A percentile compares a stretch with the other conserved stretches of the same genome.
phyloP scores from a whole-genome alignment of 2,329 filamentous ascomycete species.

The Graphilbum ipis-grandicollis region DNA sequence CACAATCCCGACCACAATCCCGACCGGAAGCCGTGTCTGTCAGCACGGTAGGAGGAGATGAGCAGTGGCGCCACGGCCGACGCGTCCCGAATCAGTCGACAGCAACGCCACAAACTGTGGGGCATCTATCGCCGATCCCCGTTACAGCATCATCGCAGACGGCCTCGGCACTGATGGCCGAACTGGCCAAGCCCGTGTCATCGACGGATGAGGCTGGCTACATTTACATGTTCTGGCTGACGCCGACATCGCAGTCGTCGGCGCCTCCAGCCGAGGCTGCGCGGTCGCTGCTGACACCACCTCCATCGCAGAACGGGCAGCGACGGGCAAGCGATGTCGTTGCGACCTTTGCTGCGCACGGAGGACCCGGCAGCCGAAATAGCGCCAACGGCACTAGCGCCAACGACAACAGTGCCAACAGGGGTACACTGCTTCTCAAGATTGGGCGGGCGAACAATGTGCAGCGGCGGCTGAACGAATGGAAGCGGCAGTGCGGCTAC shows the following conservation, averaged over 20 bases:
- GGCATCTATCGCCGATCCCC: constrained; percentile 53
- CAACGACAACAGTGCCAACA: constrained; percentile 10
- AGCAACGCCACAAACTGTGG: constrained; percentile 18
- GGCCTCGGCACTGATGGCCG: constrained; percentile 52
- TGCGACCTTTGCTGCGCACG: constrained; percentile 25
- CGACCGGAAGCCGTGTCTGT: too few relatives aligned
- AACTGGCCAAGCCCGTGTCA: constrained; percentile 62
- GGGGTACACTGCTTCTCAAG: constrained; percentile 30
- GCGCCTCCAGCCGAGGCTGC: constrained; percentile 40
- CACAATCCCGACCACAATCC: too few relatives aligned
- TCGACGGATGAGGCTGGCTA: constrained; percentile 66
- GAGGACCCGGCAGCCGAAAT: background rate
- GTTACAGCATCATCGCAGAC: constrained; percentile 46
- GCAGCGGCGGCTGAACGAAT: constrained; percentile 78
- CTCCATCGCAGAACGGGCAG: constrained; percentile 15
- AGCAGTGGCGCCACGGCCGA: background rate
- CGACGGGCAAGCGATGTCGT: constrained; percentile 38
- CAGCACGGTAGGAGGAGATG: too few relatives aligned
- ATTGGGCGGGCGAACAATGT: constrained; percentile 64
- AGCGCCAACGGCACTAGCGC: constrained; percentile 6
- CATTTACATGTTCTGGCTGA: constrained; percentile 99
- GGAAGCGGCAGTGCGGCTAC: constrained; percentile 85
- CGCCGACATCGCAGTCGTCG: constrained; percentile 40
- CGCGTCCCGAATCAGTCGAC: constrained; percentile 9
- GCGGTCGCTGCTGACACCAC: constrained; percentile 38